A percentile compares a stretch with the other conserved stretches of the same genome.
Conservation (phyloP, 306 rosid genomes). For the Malus orientalis region DNA sequence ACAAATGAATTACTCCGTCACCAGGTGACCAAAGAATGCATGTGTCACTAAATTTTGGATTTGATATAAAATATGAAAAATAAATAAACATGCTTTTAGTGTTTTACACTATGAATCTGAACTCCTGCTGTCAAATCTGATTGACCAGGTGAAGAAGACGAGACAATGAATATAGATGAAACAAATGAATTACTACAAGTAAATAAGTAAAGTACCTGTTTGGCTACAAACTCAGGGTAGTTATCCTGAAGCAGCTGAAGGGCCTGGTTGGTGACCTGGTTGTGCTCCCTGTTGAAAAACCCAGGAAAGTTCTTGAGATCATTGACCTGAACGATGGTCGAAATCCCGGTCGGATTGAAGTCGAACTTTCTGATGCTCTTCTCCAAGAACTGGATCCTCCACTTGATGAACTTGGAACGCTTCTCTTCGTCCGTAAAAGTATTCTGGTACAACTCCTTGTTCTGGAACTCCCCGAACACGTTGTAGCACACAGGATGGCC, state of each 20-base stretch:
- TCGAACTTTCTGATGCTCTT: constrained; percentile 46
- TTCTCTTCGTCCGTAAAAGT: constrained; percentile 43
- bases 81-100: too few species aligned
- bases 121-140: too few species aligned
- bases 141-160: too few species aligned
- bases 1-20: too few species aligned
- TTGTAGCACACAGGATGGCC: constrained; percentile 60
- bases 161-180: too few species aligned
- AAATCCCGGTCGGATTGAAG: constrained; percentile 37
- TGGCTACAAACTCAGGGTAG: constrained; percentile 55
- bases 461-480: constrained; percentile 41
- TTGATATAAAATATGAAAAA: too few species aligned
- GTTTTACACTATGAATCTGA: too few species aligned
- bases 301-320: constrained; percentile 46
- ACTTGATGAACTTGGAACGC: constrained; percentile 33
- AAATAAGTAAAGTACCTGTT: constrained; percentile 24
- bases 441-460: constrained; percentile 40
- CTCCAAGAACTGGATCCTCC: constrained; percentile 49
- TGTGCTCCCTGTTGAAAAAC: constrained; percentile 34
- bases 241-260: constrained; percentile 51
- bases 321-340: constrained; percentile 47
- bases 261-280: constrained; percentile 38
- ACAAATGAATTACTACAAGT: too few species aligned
- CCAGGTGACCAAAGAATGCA: too few species aligned
- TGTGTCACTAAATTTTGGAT: too few species aligned